Evolutionary conservation across 2,329 filamentous ascomycete species (phyloP).

Genomic region (Monosporascus sp.): DNA sequence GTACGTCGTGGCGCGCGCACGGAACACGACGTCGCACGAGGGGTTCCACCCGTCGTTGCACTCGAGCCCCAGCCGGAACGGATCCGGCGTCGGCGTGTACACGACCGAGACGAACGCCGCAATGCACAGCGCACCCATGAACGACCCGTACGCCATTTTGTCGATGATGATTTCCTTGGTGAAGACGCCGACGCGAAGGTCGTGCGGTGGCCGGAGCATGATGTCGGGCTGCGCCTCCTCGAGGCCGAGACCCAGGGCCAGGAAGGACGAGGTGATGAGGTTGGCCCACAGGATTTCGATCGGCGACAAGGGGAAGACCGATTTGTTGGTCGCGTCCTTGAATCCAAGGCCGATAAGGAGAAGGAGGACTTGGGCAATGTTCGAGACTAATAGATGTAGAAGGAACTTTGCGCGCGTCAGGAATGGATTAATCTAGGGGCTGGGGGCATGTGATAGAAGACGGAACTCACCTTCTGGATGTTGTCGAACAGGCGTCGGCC

Average conservation of each 20-base stretch:
- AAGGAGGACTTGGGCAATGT: conserved; percentile 64
- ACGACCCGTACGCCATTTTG: conserved; percentile 61
- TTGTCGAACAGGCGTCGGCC: conserved; percentile 67
- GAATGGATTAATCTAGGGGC: not conserved
- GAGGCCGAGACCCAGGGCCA: conserved; percentile 67
- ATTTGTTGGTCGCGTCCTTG: conserved; percentile 53
- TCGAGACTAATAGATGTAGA: conserved; percentile 63
- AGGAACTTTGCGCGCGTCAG: conserved; percentile 39
- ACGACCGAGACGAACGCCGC: conserved; percentile 56
- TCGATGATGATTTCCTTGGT: conserved; percentile 60
- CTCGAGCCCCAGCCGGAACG: conserved; percentile 43
- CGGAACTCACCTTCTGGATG: conserved; percentile 59
- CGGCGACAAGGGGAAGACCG: conserved; percentile 66
- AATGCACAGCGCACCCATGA: conserved; percentile 59
- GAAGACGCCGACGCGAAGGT: conserved; percentile 56
- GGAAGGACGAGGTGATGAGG: conserved; percentile 65
- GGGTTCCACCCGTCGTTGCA: conserved; percentile 53
- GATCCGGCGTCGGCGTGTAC: conserved; percentile 30
- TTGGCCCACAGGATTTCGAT: conserved; percentile 75
- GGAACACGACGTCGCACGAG: conserved; percentile 53
- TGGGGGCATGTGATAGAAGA: not conserved
- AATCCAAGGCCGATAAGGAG: conserved; percentile 66
- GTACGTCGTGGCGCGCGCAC: conserved; percentile 64
- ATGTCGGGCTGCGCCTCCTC: conserved; percentile 66
- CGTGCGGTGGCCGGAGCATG: conserved; percentile 59